phyloP scores from a whole-genome alignment of 2,329 filamentous ascomycete species.

The Pseudocercospora ulei region DNA sequence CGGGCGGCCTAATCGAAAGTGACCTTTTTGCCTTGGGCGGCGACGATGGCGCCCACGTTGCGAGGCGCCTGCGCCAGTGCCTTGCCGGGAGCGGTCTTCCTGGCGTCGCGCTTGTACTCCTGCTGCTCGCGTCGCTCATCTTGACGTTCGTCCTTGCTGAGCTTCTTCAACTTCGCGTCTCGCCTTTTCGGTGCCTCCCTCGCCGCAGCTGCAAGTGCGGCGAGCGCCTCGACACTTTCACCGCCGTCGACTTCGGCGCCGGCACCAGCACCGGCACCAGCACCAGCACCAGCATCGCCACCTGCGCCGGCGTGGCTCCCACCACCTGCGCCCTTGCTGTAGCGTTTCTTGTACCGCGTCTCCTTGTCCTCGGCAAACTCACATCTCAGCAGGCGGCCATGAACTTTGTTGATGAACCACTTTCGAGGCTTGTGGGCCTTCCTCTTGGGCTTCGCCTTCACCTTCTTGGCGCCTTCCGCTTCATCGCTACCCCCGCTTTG shows the following conservation, averaged over 20 bases:
- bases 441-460: slow-evolving; percentile 33
- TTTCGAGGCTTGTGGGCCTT: slow-evolving; percentile 45
- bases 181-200: slow-evolving; percentile 22
- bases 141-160: slow-evolving; percentile 31
- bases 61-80: slow-evolving; percentile 46
- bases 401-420: slow-evolving; percentile 77
- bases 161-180: slow-evolving; percentile 28
- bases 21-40: slow-evolving; percentile 67
- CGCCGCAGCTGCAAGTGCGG: slow-evolving; percentile 17
- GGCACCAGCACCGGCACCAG: slow-evolving; percentile 19
- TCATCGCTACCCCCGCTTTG: slow-evolving; percentile 28
- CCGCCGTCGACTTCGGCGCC: slow-evolving; percentile 13
- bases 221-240: slow-evolving; percentile 19
- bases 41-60: slow-evolving; percentile 64
- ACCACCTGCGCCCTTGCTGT: slow-evolving; percentile 52
- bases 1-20: slow-evolving; percentile 53
- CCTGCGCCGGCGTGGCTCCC: slow-evolving; percentile 21
- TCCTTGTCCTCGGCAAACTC: slow-evolving; percentile 91
- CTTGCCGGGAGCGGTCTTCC: slow-evolving; percentile 39
- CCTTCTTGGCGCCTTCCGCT: slow-evolving; percentile 33
- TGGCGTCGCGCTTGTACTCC: slow-evolving; percentile 34
- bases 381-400: slow-evolving; percentile 70
- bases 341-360: slow-evolving; percentile 85
- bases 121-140: slow-evolving; percentile 31
- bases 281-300: slow-evolving; percentile 18